These are phyloP conservation scores for Fusarium albosuccineum DNA, from an alignment of 2,329 filamentous ascomycete genomes.

Conservation along the genomic window DNA sequence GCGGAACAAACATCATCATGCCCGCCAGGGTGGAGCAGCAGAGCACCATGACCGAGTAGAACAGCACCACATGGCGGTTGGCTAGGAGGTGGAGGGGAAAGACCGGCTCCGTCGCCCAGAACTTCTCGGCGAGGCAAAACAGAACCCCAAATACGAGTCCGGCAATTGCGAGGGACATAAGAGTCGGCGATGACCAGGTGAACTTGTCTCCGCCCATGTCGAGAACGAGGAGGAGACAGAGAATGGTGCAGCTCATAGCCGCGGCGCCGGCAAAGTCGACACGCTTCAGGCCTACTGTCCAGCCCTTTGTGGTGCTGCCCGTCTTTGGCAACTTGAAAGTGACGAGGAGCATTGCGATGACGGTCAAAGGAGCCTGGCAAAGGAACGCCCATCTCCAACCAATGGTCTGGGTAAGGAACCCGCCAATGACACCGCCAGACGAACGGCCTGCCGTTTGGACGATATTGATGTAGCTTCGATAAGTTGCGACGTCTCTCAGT, in stretches of 20 bases:
- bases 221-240: constrained; percentile 6
- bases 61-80: background rate
- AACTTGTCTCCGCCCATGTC: constrained; percentile 7
- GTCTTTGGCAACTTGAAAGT: background rate
- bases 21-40: constrained; percentile 5
- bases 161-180: background rate
- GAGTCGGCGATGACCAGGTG: background rate
- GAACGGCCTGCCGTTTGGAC: constrained; percentile 16
- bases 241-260: background rate
- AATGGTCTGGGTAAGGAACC: constrained; percentile 13
- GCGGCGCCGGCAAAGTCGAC: constrained; percentile 13
- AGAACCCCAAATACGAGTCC: background rate
- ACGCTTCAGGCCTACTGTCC: background rate
- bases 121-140: constrained; percentile 7
- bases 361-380: constrained; percentile 9
- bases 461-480: constrained; percentile 29
- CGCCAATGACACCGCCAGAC: constrained; percentile 22
- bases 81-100: constrained; percentile 16
- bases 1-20: constrained; percentile 21
- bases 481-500: constrained; percentile 20
- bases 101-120: constrained; percentile 11
- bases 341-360: constrained; percentile 3
- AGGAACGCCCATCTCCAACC: constrained; percentile 30
- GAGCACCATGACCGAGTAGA: constrained; percentile 8
- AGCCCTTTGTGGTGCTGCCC: background rate